Evolutionary conservation across 2,329 filamentous ascomycete genomes (phyloP).

Genomic region (Alternaria conjuncta): DNA sequence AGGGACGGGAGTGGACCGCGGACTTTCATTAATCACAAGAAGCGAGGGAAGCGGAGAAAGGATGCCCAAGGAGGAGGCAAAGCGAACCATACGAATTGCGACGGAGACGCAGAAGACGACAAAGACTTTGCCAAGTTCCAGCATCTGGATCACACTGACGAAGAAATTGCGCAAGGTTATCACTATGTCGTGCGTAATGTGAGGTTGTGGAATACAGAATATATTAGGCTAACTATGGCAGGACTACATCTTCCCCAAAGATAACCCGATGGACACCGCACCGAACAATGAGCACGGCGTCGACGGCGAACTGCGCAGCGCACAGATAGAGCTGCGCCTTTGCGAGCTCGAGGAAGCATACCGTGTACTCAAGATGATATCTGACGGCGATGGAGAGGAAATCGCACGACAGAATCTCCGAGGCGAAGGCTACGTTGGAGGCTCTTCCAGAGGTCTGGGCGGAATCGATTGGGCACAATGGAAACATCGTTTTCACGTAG

Average conservation of each 20-base stretch:
- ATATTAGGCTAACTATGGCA: slow-evolving; percentile 17
- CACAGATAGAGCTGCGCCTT: slow-evolving; percentile 68
- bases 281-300: slow-evolving; percentile 66
- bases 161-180: slow-evolving; percentile 50
- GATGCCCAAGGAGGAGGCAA: slow-evolving; percentile 25
- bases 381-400: slow-evolving; percentile 60
- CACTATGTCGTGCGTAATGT: slow-evolving; percentile 55
- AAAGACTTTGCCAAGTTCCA: slow-evolving; percentile 34
- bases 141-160: slow-evolving; percentile 47
- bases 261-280: slow-evolving; percentile 54
- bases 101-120: slow-evolving; percentile 13
- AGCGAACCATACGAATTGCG: slow-evolving; percentile 4
- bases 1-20: slow-evolving; percentile 68
- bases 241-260: slow-evolving; percentile 69
- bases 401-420: slow-evolving; percentile 62
- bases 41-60: slow-evolving; percentile 29
- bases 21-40: slow-evolving; percentile 65
- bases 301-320: slow-evolving; percentile 64
- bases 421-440: slow-evolving; percentile 63
- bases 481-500: slow-evolving; percentile 62
- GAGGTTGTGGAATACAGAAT: not conserved
- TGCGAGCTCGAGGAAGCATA: slow-evolving; percentile 71
- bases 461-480: slow-evolving; percentile 65
- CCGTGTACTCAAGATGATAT: slow-evolving; percentile 62
- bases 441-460: slow-evolving; percentile 64